phyloP scores from a whole-genome alignment of 768 basidiomycete species.

The Sistotremastrum suecicum region DNA sequence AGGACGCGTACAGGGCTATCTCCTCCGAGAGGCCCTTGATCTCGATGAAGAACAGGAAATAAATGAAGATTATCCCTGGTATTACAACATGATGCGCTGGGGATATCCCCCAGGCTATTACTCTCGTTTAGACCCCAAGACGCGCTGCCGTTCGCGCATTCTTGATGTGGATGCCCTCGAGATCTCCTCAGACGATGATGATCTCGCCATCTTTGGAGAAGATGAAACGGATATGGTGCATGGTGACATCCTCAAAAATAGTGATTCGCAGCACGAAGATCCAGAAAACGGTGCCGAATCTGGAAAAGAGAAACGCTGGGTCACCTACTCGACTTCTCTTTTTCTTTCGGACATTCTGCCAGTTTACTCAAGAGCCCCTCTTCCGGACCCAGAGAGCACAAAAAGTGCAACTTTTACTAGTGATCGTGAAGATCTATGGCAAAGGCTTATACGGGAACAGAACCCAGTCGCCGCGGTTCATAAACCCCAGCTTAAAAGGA shows the following conservation, averaged over 20 bases:
- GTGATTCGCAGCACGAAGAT: constrained; percentile 8
- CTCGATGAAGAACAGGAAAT: constrained; percentile 14
- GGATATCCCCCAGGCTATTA: constrained; percentile 72
- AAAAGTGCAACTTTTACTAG: constrained; percentile 19
- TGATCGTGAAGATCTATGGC: constrained; percentile 28
- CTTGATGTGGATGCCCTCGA: constrained; percentile 20
- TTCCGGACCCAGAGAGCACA: constrained; percentile 16
- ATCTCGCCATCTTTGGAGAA: constrained; percentile 23
- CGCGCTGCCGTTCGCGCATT: constrained; percentile 34
- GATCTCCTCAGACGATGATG: constrained; percentile 7
- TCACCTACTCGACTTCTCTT: constrained; percentile 40
- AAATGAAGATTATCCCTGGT: constrained; percentile 28
- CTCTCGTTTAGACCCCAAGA: constrained; percentile 35
- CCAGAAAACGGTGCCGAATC: constrained; percentile 2
- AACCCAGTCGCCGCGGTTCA: neutral
- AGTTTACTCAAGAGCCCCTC: constrained; percentile 27
- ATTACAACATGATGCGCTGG: constrained; percentile 52
- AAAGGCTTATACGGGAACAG: constrained; percentile 15
- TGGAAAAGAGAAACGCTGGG: constrained; percentile 34
- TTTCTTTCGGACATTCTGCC: constrained; percentile 46
- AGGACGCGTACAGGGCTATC: constrained; percentile 36
- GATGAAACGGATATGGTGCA: constrained; percentile 14
- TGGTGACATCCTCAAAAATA: constrained; percentile 5
- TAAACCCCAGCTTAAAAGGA: neutral
- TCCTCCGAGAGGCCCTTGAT: constrained; percentile 43